phyloP scores from a whole-genome alignment of 2,329 filamentous ascomycete genomes.

The Ophiocordyceps camponoti-rufipedis region DNA sequence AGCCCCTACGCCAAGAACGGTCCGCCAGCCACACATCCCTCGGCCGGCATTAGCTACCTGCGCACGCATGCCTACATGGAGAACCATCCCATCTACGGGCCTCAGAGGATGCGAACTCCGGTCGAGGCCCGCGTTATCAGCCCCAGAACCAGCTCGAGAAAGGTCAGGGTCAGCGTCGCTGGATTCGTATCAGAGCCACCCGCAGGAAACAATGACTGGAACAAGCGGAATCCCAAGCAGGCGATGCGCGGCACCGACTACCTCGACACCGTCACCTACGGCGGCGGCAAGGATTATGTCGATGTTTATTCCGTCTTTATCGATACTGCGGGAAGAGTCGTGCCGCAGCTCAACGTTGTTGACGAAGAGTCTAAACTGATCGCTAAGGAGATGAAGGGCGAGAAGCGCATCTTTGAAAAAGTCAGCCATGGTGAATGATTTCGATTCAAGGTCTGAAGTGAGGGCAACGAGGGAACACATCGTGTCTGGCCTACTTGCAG shows the following conservation, averaged over 20 bases:
- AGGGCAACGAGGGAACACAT: too few relatives aligned
- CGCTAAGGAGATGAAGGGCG: constrained; percentile 25
- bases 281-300: constrained; percentile 27
- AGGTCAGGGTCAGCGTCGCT: constrained; percentile 31
- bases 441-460: too few relatives aligned
- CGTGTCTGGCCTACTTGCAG: too few relatives aligned
- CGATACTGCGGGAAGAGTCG: constrained; percentile 30
- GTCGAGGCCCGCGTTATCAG: constrained; percentile 31
- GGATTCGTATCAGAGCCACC: constrained; percentile 31
- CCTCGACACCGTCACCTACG: constrained; percentile 27
- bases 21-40: constrained; percentile 43
- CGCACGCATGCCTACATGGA: constrained; percentile 34
- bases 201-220: constrained; percentile 23
- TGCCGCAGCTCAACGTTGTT: constrained; percentile 23
- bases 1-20: constrained; percentile 32
- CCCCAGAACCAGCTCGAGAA: constrained; percentile 17
- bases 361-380: constrained; percentile 21
- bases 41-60: constrained; percentile 43
- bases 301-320: constrained; percentile 18
- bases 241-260: constrained; percentile 17
- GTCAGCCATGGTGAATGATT: too few relatives aligned
- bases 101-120: constrained; percentile 30
- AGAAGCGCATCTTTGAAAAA: too few relatives aligned
- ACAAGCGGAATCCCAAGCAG: constrained; percentile 7
- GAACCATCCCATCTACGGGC: constrained; percentile 44